Conservation (phyloP, 192 early-diverging fungal genomes). For the Lunasporangiospora selenospora region DNA sequence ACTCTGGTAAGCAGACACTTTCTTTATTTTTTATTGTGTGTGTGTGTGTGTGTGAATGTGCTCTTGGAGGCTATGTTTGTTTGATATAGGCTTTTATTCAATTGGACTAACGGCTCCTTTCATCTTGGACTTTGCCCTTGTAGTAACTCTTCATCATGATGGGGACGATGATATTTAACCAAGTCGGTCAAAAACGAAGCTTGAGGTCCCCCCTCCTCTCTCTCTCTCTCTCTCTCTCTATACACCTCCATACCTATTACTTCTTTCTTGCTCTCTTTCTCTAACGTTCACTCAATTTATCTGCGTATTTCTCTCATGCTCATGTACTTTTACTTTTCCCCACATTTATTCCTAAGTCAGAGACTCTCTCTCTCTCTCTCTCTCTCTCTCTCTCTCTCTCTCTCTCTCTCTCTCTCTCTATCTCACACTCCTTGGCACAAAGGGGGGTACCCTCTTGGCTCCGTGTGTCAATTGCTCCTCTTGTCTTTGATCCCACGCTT, state of each 20-base stretch:
- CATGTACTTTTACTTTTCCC: not conserved
- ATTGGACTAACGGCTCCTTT: not conserved
- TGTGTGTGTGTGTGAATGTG: not conserved
- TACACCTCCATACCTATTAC: not conserved
- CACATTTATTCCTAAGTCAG: not conserved
- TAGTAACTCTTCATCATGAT: conserved; percentile 57
- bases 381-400: too few species aligned
- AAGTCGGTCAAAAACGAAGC: not conserved
- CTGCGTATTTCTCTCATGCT: too few species aligned
- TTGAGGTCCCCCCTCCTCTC: not conserved
- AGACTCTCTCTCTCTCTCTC: not conserved
- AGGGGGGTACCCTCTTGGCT: too few species aligned
- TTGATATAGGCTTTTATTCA: not conserved
- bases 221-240: not conserved
- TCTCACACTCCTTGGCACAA: too few species aligned
- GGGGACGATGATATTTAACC: conserved; percentile 48
- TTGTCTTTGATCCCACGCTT: too few species aligned
- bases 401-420: too few species aligned
- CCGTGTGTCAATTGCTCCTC: too few species aligned
- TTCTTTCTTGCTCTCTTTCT: conserved; percentile 1
- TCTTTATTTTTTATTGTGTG: too few species aligned
- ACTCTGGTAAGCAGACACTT: conserved; percentile 55
- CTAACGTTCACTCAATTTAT: too few species aligned
- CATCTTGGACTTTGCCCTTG: not conserved
- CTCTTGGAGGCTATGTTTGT: not conserved